These are phyloP conservation scores for Neofusicoccum ribis DNA, from an alignment of 2,329 filamentous ascomycete genomes.

Conservation along the genomic window DNA sequence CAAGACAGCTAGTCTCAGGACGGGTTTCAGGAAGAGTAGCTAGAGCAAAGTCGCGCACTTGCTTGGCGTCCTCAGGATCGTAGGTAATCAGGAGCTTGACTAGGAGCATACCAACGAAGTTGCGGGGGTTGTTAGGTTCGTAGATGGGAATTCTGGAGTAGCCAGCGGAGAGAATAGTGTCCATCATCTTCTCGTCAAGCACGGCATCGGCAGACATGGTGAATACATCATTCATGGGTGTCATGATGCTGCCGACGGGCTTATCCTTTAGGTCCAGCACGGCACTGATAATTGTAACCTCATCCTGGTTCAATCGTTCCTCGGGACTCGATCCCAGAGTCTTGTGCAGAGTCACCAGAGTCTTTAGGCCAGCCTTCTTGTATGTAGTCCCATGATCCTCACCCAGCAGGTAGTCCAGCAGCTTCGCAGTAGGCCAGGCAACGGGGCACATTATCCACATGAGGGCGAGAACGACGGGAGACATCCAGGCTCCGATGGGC, in stretches of 20 bases:
- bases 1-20: conserved; percentile 92
- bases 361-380: conserved; percentile 97
- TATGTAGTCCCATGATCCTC: conserved; percentile 96
- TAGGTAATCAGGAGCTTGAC: conserved; percentile 99
- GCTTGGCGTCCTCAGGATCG: conserved; percentile 87
- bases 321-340: conserved; percentile 79
- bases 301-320: conserved; percentile 91
- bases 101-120: conserved; percentile 96
- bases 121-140: conserved; percentile 74
- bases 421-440: conserved; percentile 92
- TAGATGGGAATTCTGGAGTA: conserved; percentile 97
- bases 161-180: conserved; percentile 85
- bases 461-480: conserved; percentile 78
- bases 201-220: conserved; percentile 94
- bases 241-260: conserved; percentile 94
- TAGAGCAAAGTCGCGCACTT: conserved; percentile 85
- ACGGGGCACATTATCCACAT: conserved; percentile 93
- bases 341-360: conserved; percentile 90
- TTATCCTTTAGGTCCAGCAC: conserved; percentile 97
- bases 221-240: conserved; percentile 96
- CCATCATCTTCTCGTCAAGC: conserved; percentile 91
- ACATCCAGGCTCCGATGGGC: conserved; percentile 91
- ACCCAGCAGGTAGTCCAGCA: conserved; percentile 89
- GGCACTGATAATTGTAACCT: conserved; percentile 97
- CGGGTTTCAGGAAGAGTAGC: conserved; percentile 93